These are phyloP conservation scores for Cyberlindnera mycetangii DNA, from an alignment of 805 yeast species.

Conservation along the genomic window DNA sequence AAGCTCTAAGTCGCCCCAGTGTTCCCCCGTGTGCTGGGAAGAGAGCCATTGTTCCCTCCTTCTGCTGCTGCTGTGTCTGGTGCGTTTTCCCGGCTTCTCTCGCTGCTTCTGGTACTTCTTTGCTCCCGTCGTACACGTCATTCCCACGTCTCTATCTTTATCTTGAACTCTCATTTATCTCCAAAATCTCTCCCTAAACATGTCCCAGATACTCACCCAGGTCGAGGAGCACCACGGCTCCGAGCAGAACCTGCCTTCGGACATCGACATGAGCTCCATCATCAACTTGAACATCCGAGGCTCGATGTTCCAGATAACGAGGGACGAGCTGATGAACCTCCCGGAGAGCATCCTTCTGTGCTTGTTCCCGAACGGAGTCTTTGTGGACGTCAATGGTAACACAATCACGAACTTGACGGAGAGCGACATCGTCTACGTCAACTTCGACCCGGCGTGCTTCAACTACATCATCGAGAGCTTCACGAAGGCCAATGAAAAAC, in stretches of 20 bases:
- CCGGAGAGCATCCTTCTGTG: slow-evolving; percentile 90
- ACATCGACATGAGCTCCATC: slow-evolving; percentile 50
- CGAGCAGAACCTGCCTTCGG: slow-evolving; percentile 20
- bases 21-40: no score
- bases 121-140: no score
- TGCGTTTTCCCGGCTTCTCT: no score
- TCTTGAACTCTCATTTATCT: no score
- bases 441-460: slow-evolving; percentile 84
- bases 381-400: slow-evolving; percentile 71
- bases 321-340: slow-evolving; percentile 86
- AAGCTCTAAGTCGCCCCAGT: no score
- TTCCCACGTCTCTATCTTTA: neutral
- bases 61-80: no score
- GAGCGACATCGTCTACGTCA: slow-evolving; percentile 74
- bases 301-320: slow-evolving; percentile 64
- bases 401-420: slow-evolving; percentile 78
- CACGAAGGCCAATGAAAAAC: slow-evolving; percentile 62
- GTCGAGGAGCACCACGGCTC: slow-evolving; percentile 51
- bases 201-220: slow-evolving; percentile 61
- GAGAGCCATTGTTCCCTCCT: no score
- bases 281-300: slow-evolving; percentile 82
- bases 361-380: slow-evolving; percentile 87
- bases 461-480: slow-evolving; percentile 76
- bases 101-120: no score
- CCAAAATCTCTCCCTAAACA: no score